phyloP scores from a whole-genome alignment of 2,329 filamentous ascomycete genomes.

The Ramichloridium luteum region DNA sequence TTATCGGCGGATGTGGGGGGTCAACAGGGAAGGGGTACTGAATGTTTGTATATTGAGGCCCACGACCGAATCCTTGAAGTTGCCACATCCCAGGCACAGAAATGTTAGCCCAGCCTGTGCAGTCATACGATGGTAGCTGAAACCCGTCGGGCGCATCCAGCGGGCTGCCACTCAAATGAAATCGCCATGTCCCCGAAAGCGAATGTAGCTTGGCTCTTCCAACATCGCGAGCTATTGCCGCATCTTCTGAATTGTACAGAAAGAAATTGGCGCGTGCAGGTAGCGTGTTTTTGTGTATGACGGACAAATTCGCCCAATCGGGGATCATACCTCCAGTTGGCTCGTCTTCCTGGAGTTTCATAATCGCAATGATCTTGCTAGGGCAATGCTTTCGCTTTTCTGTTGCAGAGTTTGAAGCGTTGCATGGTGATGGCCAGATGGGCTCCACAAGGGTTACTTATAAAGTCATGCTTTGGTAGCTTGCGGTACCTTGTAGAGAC shows the following conservation, averaged over 20 bases:
- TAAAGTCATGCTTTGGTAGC: too few species aligned
- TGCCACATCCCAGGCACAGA: slow-evolving; percentile 51
- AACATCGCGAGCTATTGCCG: slow-evolving; percentile 35
- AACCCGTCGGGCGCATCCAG: slow-evolving; percentile 27
- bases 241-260: slow-evolving; percentile 37
- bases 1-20: slow-evolving; percentile 47
- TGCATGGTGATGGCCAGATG: too few species aligned
- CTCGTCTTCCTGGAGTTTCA: too few species aligned
- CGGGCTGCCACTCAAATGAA: slow-evolving; percentile 26
- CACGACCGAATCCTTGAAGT: slow-evolving; percentile 51
- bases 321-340: too few species aligned
- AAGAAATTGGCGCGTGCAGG: slow-evolving; percentile 46
- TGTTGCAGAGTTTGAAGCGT: too few species aligned
- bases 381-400: too few species aligned
- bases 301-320: slow-evolving; percentile 49
- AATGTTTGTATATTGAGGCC: slow-evolving; percentile 57
- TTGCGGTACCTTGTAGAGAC: too few species aligned
- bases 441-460: too few species aligned
- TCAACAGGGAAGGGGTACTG: slow-evolving; percentile 47
- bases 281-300: slow-evolving; percentile 48
- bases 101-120: slow-evolving; percentile 39
- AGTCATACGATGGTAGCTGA: slow-evolving; percentile 23
- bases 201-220: slow-evolving; percentile 21
- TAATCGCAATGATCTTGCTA: too few species aligned
- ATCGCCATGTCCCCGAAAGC: slow-evolving; percentile 29